phyloP scores from a whole-genome alignment of 192 early-diverging fungal species.

The Backusella westeae region DNA sequence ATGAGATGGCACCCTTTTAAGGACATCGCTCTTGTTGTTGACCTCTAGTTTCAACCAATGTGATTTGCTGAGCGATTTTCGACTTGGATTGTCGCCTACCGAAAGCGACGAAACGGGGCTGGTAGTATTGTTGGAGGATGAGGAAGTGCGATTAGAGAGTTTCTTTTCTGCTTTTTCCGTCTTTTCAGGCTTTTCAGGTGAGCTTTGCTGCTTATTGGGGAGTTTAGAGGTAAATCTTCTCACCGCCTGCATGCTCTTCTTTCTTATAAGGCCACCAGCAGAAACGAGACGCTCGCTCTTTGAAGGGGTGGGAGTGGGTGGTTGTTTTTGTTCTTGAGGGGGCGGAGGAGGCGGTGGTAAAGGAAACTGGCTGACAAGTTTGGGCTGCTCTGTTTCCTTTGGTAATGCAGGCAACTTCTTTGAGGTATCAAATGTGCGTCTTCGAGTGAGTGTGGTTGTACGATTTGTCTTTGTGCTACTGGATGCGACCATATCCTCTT shows the following conservation, averaged over 20 bases:
- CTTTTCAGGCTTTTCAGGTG: background rate
- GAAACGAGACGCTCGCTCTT: background rate
- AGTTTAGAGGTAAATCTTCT: background rate
- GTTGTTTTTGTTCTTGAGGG: background rate
- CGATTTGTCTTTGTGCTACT: background rate
- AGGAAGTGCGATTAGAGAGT: background rate
- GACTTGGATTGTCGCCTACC: background rate
- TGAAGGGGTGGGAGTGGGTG: background rate
- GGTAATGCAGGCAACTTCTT: slow-evolving; percentile 8
- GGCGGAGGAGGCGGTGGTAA: background rate
- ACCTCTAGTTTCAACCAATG: background rate
- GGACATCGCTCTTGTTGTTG: background rate
- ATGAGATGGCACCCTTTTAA: background rate
- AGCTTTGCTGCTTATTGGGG: background rate
- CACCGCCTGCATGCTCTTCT: slow-evolving; percentile 8
- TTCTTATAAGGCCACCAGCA: background rate
- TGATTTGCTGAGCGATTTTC: background rate
- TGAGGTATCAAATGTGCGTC: slow-evolving; percentile 9
- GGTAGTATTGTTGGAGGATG: background rate
- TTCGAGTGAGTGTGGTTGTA: background rate
- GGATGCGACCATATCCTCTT: background rate
- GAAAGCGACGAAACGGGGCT: background rate
- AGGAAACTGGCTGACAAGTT: background rate
- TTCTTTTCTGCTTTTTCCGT: background rate
- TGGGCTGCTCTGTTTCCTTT: background rate